A percentile compares a stretch with the other conserved stretches of the same genome.
Conservation (phyloP, 352 stramenopile species). For the Aphanomyces astaci region DNA sequence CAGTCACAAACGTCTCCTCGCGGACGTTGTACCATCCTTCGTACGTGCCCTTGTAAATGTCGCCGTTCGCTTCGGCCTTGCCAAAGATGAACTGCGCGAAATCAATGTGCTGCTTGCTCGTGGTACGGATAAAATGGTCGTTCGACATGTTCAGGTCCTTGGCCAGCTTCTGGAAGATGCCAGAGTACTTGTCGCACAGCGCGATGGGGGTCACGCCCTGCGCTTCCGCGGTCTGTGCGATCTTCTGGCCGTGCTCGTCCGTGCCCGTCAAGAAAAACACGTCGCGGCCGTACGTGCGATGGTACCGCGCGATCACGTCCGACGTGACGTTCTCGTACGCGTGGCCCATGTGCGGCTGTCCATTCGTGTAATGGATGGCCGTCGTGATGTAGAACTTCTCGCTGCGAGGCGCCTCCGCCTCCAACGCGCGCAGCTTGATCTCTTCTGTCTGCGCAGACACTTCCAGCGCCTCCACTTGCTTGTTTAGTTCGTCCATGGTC, state of each 20-base stretch:
- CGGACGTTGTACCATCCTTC: constrained; percentile 99
- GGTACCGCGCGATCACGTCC: constrained; percentile 96
- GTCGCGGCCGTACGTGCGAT: constrained; percentile 80
- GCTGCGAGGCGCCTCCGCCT: not conserved
- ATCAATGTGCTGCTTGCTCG: constrained; percentile 90
- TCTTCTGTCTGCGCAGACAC: no score
- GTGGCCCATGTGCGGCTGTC: constrained; percentile 95
- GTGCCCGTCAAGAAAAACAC: constrained; percentile 85
- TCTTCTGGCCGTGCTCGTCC: constrained; percentile 99
- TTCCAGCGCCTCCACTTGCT: constrained; percentile 11
- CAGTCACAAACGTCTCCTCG: constrained; percentile 98
- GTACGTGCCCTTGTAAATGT: constrained; percentile 98
- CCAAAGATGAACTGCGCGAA: constrained; percentile 95
- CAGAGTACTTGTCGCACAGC: constrained; percentile 94
- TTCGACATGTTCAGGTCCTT: constrained; percentile 84
- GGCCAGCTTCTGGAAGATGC: constrained; percentile 80
- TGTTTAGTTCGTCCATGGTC: constrained; percentile 4
- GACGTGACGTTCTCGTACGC: constrained; percentile 96
- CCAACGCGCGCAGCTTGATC: not conserved
- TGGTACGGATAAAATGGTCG: constrained; percentile 94
- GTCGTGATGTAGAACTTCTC: constrained; percentile 97
- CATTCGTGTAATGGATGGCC: constrained; percentile 99
- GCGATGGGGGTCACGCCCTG: constrained; percentile 88
- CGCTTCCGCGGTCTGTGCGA: constrained; percentile 93
- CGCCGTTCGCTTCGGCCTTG: constrained; percentile 75